Evolutionary conservation across 768 basidiomycete species (phyloP).

Genomic region (Leccinum obscurum): DNA sequence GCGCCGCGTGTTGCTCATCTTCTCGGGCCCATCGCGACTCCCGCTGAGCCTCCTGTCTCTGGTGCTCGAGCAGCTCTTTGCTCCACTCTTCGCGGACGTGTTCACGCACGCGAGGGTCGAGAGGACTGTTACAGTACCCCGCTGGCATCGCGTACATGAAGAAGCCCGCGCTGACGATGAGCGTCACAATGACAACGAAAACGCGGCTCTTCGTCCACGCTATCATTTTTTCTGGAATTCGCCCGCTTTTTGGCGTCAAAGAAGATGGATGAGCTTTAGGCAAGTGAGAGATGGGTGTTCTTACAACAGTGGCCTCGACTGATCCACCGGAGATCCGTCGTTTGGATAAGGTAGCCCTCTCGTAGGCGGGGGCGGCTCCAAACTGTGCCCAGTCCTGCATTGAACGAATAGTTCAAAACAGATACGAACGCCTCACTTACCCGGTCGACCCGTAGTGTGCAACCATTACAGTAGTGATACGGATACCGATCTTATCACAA

Average conservation of each 20-base stretch:
- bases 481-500: too few species aligned
- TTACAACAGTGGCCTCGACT: constrained; percentile 3
- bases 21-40: constrained; percentile 23
- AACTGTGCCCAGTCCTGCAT: too few species aligned
- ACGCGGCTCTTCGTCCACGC: not conserved
- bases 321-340: not conserved
- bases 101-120: constrained; percentile 20
- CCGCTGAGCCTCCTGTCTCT: constrained; percentile 14
- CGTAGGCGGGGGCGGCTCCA: too few species aligned
- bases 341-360: not conserved
- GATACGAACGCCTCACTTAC: too few species aligned
- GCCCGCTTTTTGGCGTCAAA: not conserved
- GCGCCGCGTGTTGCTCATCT: constrained; percentile 10
- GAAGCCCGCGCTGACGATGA: constrained; percentile 1
- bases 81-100: constrained; percentile 24
- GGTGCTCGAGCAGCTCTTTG: constrained; percentile 18
- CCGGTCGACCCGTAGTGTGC: too few species aligned
- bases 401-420: too few species aligned
- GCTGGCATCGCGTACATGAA: constrained; percentile 13
- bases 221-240: not conserved
- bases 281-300: not conserved
- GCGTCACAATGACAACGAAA: constrained; percentile 1
- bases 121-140: constrained; percentile 21
- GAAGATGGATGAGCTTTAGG: not conserved
- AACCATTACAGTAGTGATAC: too few species aligned